Base-by-base conservation (phyloP, 176 grass and related monocot species). In the Rhynchospora pubera region DNA sequence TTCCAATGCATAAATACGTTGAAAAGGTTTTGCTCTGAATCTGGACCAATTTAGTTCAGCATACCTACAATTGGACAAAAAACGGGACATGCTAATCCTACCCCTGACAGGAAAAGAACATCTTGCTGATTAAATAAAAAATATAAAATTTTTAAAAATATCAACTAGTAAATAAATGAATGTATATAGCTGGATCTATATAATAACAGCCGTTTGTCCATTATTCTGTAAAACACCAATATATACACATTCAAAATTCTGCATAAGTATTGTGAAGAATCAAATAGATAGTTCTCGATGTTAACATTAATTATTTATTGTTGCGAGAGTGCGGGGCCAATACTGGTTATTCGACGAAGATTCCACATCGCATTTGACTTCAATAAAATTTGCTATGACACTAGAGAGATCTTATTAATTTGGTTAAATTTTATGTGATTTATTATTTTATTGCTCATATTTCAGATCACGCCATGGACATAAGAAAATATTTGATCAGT, bases 391-490 rank as follows among this genome's bases (percentile, higher is more conserved):
- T 50, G n/a, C n/a, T 11, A 43, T 72, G 18, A 23, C 13, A 50
- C 4, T 47, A 48, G 68, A 73, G 67, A 71, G 68, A 73, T 73
- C 21, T 48, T 43, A 39, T n/a, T n/a, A n/a, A n/a, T 73, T 73
- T 73, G n/a, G 9, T 47, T 71, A 72, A 21, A 3, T 47, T 50
- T 5, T 50, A 72, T 72, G 44, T 47, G 16, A 47, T 44, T 1
- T 71, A 71, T 0, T 71, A 71, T 46, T 46, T 1, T 16, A n/a
- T 44, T 69, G 19, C 65, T 71, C 62, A 48, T 48, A 23, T 72
- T 7, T 72, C 68, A 48, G 44, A 50, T 45, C 44, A 48, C n/a
- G 68, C 44, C 45, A 72, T 48, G 18, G 43, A 23, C 68, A 72
- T 12, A 72, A 42, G 28, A 66, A 34, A 23, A 13, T 8, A 72